These are phyloP conservation scores for Chaetomiaceae sp. DNA, from an alignment of 2,329 filamentous ascomycete species.

Conservation along the genomic window DNA sequence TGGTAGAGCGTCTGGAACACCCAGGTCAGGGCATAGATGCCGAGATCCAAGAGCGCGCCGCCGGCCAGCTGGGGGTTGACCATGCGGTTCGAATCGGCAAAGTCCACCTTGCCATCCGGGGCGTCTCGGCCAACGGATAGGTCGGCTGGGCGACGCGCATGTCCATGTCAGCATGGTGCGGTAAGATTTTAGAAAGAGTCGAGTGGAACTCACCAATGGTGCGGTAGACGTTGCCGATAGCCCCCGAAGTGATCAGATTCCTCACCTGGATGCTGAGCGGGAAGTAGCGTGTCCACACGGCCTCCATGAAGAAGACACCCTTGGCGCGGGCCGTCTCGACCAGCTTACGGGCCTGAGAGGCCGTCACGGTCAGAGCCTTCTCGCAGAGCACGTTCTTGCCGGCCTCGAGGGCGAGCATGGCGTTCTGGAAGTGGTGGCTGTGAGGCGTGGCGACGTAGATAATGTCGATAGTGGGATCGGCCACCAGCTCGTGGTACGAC, in stretches of 20 bases:
- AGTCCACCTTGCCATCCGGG: slow-evolving; percentile 53
- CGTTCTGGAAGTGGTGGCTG: slow-evolving; percentile 89
- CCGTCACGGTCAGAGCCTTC: slow-evolving; percentile 84
- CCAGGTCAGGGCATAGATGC: slow-evolving; percentile 87
- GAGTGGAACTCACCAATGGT: slow-evolving; percentile 43
- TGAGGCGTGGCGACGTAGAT: slow-evolving; percentile 88
- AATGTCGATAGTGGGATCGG: slow-evolving; percentile 74
- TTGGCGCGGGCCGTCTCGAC: slow-evolving; percentile 68
- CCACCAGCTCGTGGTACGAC: slow-evolving; percentile 76
- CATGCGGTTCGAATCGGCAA: slow-evolving; percentile 65
- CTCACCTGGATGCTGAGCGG: slow-evolving; percentile 73
- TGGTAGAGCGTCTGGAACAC: slow-evolving; percentile 86
- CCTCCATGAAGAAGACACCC: slow-evolving; percentile 75
- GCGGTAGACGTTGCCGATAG: slow-evolving; percentile 58
- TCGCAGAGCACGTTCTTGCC: slow-evolving; percentile 89
- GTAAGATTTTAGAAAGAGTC: background rate
- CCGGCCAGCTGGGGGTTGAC: slow-evolving; percentile 79
- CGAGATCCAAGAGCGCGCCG: slow-evolving; percentile 76
- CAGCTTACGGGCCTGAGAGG: slow-evolving; percentile 68
- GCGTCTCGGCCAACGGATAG: slow-evolving; percentile 57
- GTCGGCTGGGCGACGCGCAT: slow-evolving; percentile 45
- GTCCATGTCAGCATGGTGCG: background rate
- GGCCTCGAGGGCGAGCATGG: slow-evolving; percentile 75
- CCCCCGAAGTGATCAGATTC: slow-evolving; percentile 54
- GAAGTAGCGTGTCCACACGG: slow-evolving; percentile 87